Evolutionary conservation across 371 early-diverging fungal species (phyloP), one percentile per base, ranked within the genome.

Genomic region (Funneliformis caledonium): DNA sequence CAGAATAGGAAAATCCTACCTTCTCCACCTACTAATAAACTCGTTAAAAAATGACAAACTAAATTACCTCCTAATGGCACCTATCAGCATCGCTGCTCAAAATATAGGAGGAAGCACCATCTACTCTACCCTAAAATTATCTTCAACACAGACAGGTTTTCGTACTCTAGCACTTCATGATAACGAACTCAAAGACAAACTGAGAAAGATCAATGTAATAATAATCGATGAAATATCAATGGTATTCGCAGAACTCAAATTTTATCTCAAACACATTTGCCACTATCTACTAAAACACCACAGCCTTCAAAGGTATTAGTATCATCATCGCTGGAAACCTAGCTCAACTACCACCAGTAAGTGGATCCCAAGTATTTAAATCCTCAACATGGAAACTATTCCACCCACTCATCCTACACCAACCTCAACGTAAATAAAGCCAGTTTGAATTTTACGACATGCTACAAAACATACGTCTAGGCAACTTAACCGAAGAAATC

Each of bases 171-270:
- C 52, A 22, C 52, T 73, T 52, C 2, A 45, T 73, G 52, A 75
- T 19, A 33, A 75, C 2, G 19, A 52, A 61, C 14, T 48, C 9
- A n/a, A n/a, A 48, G 9, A 33, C 8, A 12, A 75, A 33, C 42
- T 75, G 11, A 45, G n/a, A 75, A 52, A 37, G 61, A 75, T 75
- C 8, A 47, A 75, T 14, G 19, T 42, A 5, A 42, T 75, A 26
- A 60, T 75, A 7, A 75, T 56, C 10, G 75, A 75, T 22, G 75
- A 75, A 42, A 14, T 75, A 11, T 75, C 75, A 14, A 75, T 75
- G 75, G 37, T 74, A 11, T 12, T 7, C 8, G 42, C 47, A n/a
- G 1, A 37, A 60, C 0, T 74, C 61, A 10, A 52, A 59, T 5
- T 75, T 61, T 14, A 60, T 60, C 19, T 48, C 50, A 1, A 60